Evolutionary conservation across 495 filamentous ascomycete genomes (phyloP).

Genomic region (Xylaria bambusicola): DNA sequence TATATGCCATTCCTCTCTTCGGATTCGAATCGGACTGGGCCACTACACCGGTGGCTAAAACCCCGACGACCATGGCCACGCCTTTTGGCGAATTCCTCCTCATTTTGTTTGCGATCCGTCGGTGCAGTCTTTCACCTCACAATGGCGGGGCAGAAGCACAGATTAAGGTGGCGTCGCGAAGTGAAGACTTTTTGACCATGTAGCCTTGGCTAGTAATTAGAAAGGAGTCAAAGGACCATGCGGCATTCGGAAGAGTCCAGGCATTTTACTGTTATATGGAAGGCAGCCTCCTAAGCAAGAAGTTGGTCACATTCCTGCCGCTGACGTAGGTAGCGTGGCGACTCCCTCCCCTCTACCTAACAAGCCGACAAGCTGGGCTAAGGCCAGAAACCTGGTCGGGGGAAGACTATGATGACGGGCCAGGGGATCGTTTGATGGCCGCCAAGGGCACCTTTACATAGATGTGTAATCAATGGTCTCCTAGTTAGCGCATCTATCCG

Average conservation of each 20-base stretch:
- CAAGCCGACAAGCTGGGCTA: background rate
- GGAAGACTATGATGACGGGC: background rate
- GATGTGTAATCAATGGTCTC: background rate
- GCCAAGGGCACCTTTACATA: background rate
- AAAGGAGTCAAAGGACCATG: no score
- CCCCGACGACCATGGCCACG: background rate
- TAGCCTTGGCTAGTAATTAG: no score
- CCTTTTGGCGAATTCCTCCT: background rate
- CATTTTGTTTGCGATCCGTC: background rate
- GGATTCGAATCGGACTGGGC: constrained; percentile 1
- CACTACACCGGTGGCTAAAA: background rate
- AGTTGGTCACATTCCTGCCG: background rate
- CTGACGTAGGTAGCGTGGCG: constrained; percentile 12
- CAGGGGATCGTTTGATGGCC: background rate
- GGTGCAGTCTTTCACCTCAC: background rate
- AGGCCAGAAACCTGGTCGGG: constrained; percentile 2
- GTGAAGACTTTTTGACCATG: background rate
- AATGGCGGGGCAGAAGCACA: background rate
- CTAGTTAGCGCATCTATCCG: no score
- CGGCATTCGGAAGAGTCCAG: no score
- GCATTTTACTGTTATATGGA: no score
- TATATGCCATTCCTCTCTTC: constrained; percentile 21
- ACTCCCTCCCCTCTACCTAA: no score
- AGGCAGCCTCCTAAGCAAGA: no score
- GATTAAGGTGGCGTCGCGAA: background rate